Conservation (phyloP, 306 rosid genomes). For the Vachellia collinsii region DNA sequence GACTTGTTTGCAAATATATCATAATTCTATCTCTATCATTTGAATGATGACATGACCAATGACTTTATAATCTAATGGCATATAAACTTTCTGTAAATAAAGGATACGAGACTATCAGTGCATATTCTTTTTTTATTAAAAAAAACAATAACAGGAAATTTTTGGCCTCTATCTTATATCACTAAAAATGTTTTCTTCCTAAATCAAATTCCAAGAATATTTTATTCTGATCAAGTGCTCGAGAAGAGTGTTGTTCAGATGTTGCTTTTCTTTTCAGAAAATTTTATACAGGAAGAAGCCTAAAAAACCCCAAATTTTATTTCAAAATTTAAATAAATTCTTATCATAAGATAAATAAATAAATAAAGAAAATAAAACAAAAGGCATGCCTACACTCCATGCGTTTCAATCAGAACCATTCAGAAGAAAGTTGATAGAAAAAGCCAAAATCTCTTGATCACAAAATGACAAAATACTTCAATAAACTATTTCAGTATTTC, state of each 20-base stretch:
- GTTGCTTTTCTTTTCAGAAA: not conserved
- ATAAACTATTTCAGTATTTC: not conserved
- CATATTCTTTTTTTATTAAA: too few relatives aligned
- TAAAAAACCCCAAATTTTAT: not conserved
- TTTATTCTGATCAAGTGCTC: not conserved
- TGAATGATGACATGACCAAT: not conserved
- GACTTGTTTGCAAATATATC: not conserved
- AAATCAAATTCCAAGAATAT: not conserved
- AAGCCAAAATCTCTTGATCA: not conserved
- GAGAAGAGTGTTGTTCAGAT: not conserved
- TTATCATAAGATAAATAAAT: too few relatives aligned
- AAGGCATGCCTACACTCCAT: not conserved
- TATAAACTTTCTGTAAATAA: too few relatives aligned
- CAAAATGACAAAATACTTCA: not conserved
- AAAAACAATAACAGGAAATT: too few relatives aligned
- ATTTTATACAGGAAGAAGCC: not conserved
- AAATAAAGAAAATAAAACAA: not conserved
- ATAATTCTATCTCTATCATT: too few relatives aligned
- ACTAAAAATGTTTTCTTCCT: too few relatives aligned
- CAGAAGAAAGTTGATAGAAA: not conserved
- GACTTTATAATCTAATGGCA: too few relatives aligned
- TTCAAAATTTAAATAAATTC: too few relatives aligned
- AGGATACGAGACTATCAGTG: too few relatives aligned
- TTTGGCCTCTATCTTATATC: not conserved
- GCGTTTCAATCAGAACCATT: not conserved